These are phyloP conservation scores for Selaginella moellendorffii DNA, from an alignment of 75 land plant genomes.

Conservation along the genomic window DNA sequence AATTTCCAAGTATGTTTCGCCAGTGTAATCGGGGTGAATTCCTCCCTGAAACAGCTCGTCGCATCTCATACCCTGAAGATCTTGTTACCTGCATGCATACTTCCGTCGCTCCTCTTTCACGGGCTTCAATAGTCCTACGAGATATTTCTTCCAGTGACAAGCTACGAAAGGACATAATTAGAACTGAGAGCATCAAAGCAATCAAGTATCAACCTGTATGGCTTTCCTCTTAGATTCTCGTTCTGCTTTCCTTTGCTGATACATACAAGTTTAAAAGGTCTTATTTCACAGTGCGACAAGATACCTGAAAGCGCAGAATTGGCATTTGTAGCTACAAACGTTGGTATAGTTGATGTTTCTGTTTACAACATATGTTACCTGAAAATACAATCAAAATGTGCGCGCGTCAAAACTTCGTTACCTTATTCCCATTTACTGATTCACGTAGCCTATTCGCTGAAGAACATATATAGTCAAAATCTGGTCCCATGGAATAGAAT, in stretches of 20 bases:
- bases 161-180: no score
- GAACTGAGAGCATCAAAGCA: neutral
- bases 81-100: conserved; percentile 39
- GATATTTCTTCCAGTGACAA: conserved; percentile 31
- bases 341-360: conserved; percentile 34
- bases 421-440: conserved; percentile 22
- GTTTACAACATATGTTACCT: conserved; percentile 33
- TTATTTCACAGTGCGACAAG: neutral
- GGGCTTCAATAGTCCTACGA: conserved; percentile 23
- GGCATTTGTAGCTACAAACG: conserved; percentile 24
- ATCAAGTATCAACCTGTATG: conserved; percentile 17
- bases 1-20: conserved; percentile 31
- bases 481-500: conserved; percentile 23
- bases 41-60: conserved; percentile 22
- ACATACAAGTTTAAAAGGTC: neutral
- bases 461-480: conserved; percentile 16
- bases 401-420: neutral
- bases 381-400: conserved; percentile 7
- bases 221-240: conserved; percentile 30
- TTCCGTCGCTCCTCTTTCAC: conserved; percentile 36
- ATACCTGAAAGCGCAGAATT: conserved; percentile 32
- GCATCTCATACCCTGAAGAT: no score
- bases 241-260: conserved; percentile 27
- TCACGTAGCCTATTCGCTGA: conserved; percentile 24
- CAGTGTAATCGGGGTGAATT: conserved; percentile 32